These are phyloP conservation scores for Neocucurbitaria cava DNA, from an alignment of 2,329 filamentous ascomycete genomes.

Conservation along the genomic window DNA sequence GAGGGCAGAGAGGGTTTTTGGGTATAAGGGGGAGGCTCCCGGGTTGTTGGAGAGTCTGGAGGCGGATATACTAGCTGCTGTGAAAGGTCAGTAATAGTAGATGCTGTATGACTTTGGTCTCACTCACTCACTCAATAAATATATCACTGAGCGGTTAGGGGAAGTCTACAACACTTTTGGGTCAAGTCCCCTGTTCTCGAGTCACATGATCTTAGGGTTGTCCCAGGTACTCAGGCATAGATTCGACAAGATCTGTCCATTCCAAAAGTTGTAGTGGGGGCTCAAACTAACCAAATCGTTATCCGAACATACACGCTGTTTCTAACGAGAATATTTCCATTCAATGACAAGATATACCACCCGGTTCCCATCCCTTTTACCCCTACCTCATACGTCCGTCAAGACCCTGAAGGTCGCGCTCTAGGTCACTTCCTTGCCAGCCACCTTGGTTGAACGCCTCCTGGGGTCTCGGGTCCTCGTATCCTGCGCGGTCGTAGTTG, in stretches of 20 bases:
- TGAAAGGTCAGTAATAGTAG: conserved; percentile 5
- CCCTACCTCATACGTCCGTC: conserved; percentile 35
- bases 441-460: conserved; percentile 54
- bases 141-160: no score
- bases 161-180: no score
- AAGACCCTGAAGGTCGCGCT: conserved; percentile 58
- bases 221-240: neutral
- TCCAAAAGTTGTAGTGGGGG: neutral
- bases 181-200: neutral
- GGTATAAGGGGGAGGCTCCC: conserved; percentile 61
- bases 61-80: conserved; percentile 29
- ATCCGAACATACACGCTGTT: conserved; percentile 7
- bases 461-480: conserved; percentile 69
- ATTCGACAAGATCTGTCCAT: neutral
- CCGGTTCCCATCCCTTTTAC: neutral
- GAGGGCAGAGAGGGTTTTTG: conserved; percentile 61
- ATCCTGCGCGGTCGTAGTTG: conserved; percentile 63
- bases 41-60: conserved; percentile 56
- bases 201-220: neutral
- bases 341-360: conserved; percentile 5
- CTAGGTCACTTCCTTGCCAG: conserved; percentile 51
- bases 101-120: no score
- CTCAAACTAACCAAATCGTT: conserved; percentile 2
- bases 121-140: no score
- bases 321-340: conserved; percentile 13